Percentiles rank a stretch among this genome's conserved stretches.
These are phyloP conservation scores for Sphaerobolus stellatus DNA, from an alignment of 1,284 basidiomycete genomes.

Conservation along the genomic window DNA sequence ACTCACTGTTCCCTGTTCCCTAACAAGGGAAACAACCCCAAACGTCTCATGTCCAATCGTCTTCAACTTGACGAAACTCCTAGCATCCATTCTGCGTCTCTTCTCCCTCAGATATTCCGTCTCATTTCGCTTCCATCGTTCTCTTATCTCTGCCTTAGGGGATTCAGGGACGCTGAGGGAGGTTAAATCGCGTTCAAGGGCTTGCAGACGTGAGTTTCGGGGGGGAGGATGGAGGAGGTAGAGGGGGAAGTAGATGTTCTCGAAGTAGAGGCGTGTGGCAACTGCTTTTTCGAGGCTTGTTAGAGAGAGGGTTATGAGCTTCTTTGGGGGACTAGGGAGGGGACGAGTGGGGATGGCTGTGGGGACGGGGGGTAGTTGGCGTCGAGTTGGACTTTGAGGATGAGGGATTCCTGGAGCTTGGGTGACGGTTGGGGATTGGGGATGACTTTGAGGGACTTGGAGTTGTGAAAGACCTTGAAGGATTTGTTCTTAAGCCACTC, in stretches of 20 bases:
- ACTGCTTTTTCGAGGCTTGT: constrained; percentile 92
- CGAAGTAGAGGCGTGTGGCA: constrained; percentile 91
- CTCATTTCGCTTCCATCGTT: constrained; percentile 84
- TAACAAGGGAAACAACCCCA: constrained; percentile 92
- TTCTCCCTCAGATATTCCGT: constrained; percentile 85
- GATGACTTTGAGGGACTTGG: too few species aligned
- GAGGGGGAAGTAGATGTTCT: constrained; percentile 93
- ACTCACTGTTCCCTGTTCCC: constrained; percentile 74
- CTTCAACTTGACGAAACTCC: constrained; percentile 86
- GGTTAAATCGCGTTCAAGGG: constrained; percentile 86
- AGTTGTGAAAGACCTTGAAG: too few species aligned
- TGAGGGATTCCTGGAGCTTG: too few species aligned
- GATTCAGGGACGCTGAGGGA: constrained; percentile 67
- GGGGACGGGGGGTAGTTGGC: too few species aligned
- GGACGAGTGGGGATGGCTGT: too few species aligned
- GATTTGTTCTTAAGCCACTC: too few species aligned
- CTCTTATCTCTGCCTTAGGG: constrained; percentile 71
- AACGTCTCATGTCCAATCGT: constrained; percentile 98
- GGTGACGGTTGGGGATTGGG: too few species aligned
- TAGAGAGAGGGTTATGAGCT: constrained; percentile 79
- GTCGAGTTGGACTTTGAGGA: too few species aligned
- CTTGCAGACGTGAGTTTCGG: constrained; percentile 78
- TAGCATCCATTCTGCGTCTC: constrained; percentile 78
- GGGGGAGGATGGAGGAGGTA: constrained; percentile 80
- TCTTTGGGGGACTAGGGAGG: too few species aligned